These are phyloP conservation scores for Alternaria sp. DNA, from an alignment of 2,329 filamentous ascomycete genomes.

Conservation along the genomic window DNA sequence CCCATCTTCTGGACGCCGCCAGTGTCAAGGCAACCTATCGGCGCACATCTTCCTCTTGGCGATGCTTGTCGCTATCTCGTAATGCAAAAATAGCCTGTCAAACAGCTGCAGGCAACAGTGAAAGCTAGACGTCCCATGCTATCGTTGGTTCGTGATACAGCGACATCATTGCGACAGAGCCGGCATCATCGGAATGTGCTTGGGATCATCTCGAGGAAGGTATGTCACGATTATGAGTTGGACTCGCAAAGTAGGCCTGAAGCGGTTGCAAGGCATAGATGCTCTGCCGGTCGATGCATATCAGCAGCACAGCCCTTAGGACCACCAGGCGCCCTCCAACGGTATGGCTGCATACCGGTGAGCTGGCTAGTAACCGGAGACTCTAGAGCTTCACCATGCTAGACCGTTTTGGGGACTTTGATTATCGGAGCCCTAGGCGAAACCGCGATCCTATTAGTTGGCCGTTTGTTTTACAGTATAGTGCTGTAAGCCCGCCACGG, in stretches of 20 bases:
- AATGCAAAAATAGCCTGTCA: slow-evolving; percentile 37
- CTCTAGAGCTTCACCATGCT: slow-evolving; percentile 15
- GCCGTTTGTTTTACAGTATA: slow-evolving; percentile 25
- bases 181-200: neutral
- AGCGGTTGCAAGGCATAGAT: slow-evolving; percentile 23
- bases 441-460: slow-evolving; percentile 25
- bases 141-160: slow-evolving; percentile 21
- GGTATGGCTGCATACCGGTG: slow-evolving; percentile 37
- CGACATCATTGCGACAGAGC: slow-evolving; percentile 1
- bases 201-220: neutral
- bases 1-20: slow-evolving; percentile 15
- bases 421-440: slow-evolving; percentile 13
- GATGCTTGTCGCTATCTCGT: slow-evolving; percentile 32
- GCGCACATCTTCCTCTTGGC: slow-evolving; percentile 27
- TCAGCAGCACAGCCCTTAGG: slow-evolving; percentile 28
- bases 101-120: slow-evolving; percentile 18
- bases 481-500: slow-evolving; percentile 37
- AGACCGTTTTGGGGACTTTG: slow-evolving; percentile 13
- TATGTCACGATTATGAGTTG: neutral
- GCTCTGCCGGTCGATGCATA: slow-evolving; percentile 29
- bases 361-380: slow-evolving; percentile 18
- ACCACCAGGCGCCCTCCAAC: slow-evolving; percentile 16
- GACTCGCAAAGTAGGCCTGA: slow-evolving; percentile 33
- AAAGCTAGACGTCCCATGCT: slow-evolving; percentile 24
- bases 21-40: slow-evolving; percentile 19